Base-by-base conservation (phyloP, 2,329 filamentous ascomycete genomes). In the Cladobotryum mycophilum region DNA sequence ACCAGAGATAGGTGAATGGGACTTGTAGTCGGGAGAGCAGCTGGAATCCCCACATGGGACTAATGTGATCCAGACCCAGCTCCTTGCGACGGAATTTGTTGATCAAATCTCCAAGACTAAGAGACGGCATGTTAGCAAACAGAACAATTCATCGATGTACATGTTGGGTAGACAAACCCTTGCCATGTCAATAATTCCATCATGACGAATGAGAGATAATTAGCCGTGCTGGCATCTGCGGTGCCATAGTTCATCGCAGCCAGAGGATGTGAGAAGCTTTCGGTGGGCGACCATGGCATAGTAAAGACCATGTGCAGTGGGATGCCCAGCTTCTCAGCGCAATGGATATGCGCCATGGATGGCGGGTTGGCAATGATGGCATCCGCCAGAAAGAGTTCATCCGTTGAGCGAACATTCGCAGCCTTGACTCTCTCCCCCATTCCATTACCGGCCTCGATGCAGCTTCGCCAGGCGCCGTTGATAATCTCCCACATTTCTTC, bases 1-100 rank as follows among this genome's bases (percentile, higher is more conserved):
- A 85, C 85, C 85, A 88, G 57, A 84, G 82, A 58, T 89, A 89
- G 1, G 84, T 86, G 58, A 79, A 83, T 0, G 85, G 85, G 5
- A 88, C 74, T 17, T 73, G 74, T 18, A 88, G 66, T 17, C 81
- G 75, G 15, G 78, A 74, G 2, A 85, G 67, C 64, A 88, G 78
- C 12, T 81, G 80, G 11, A 83, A 83, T 11, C 82, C 85, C 70
- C 80, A 85, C 55, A 86, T 76, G 11, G 81, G 74, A 56, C 80
- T 84, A 49, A 89, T 73, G 0, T 80, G 75, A 51, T 88, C 85
- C 1, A 89, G 68, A 5, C 77, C 76, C 0, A 89, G 70, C 25
- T 71, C 78, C 42, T 79, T 75, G 51, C 78, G 76, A 30, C 85
- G 77, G 59, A 87, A 88, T 20, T 76, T 76, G 58, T 88, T 89